Conservation (phyloP, 2,329 filamentous ascomycete species). For the Tolypocladium sp. region DNA sequence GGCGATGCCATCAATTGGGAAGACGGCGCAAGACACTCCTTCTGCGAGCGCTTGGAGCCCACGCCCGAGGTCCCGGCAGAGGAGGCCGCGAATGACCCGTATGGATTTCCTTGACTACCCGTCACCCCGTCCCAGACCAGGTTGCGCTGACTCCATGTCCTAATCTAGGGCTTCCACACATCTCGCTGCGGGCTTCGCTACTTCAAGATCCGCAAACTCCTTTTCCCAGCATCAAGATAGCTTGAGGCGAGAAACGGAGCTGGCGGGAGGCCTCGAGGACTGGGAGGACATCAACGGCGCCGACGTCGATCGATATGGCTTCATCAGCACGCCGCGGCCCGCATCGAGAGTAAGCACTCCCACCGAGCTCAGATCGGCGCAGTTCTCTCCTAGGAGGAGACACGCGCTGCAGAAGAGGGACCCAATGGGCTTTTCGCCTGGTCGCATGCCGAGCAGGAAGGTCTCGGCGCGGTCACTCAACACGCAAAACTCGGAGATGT, state of each 20-base stretch:
- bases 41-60: slow-evolving; percentile 38
- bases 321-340: slow-evolving; percentile 43
- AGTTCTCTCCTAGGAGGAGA: slow-evolving; percentile 35
- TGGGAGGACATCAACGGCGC: slow-evolving; percentile 55
- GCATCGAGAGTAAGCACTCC: slow-evolving; percentile 31
- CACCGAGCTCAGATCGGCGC: slow-evolving; percentile 30
- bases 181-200: slow-evolving; percentile 23
- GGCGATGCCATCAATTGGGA: slow-evolving; percentile 44
- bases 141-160: slow-evolving; percentile 15
- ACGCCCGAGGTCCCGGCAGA: slow-evolving; percentile 41
- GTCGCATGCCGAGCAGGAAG: slow-evolving; percentile 41
- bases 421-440: slow-evolving; percentile 26
- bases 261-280: slow-evolving; percentile 54
- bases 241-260: slow-evolving; percentile 31
- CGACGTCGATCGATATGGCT: slow-evolving; percentile 60
- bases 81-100: slow-evolving; percentile 45
- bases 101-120: slow-evolving; percentile 41
- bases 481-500: slow-evolving; percentile 45
- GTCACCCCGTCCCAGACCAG: neutral
- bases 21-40: slow-evolving; percentile 38
- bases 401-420: slow-evolving; percentile 33
- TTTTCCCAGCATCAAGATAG: slow-evolving; percentile 32
- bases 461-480: slow-evolving; percentile 49
- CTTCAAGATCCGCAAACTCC: slow-evolving; percentile 33
- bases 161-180: slow-evolving; percentile 12